Evolutionary conservation across 768 basidiomycete species (phyloP).

Genomic region (Paxillus involutus): DNA sequence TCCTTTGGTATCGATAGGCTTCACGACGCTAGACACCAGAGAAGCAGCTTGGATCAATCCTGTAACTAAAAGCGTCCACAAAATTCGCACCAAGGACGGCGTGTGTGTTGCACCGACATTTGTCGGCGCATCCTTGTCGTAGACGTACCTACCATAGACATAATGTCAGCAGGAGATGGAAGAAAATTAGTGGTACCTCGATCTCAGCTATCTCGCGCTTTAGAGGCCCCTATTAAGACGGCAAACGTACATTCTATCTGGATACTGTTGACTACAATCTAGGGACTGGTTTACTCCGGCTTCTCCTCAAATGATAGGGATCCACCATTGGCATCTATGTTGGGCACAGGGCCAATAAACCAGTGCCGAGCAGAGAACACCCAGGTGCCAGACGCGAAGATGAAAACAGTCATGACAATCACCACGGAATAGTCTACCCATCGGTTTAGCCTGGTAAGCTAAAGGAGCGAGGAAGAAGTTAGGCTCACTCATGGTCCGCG

Average conservation of each 20-base stretch:
- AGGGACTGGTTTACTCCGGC: neutral
- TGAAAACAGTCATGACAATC: constrained; percentile 31
- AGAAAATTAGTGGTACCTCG: neutral
- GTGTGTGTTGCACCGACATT: constrained; percentile 78
- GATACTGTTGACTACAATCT: neutral
- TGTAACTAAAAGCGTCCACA: constrained; percentile 72
- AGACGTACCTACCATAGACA: constrained; percentile 25
- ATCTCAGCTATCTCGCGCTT: neutral
- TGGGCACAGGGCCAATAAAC: constrained; percentile 36
- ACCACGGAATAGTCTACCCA: constrained; percentile 23
- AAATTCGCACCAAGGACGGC: constrained; percentile 83
- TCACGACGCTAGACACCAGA: constrained; percentile 81
- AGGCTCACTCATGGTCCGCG: constrained; percentile 35
- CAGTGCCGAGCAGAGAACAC: constrained; percentile 33
- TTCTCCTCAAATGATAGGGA: constrained; percentile 7
- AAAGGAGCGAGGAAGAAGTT: neutral
- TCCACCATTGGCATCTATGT: constrained; percentile 14
- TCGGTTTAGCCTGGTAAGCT: neutral
- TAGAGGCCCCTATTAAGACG: neutral
- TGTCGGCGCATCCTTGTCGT: constrained; percentile 91
- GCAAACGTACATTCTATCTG: neutral
- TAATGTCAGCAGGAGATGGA: neutral
- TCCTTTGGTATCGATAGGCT: constrained; percentile 45
- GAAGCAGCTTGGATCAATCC: constrained; percentile 91
- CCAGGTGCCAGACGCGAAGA: constrained; percentile 33